Percentiles rank a stretch among this genome's conserved stretches.
These are phyloP conservation scores for Lipomyces orientalis DNA, from an alignment of 805 yeast species.

Conservation along the genomic window DNA sequence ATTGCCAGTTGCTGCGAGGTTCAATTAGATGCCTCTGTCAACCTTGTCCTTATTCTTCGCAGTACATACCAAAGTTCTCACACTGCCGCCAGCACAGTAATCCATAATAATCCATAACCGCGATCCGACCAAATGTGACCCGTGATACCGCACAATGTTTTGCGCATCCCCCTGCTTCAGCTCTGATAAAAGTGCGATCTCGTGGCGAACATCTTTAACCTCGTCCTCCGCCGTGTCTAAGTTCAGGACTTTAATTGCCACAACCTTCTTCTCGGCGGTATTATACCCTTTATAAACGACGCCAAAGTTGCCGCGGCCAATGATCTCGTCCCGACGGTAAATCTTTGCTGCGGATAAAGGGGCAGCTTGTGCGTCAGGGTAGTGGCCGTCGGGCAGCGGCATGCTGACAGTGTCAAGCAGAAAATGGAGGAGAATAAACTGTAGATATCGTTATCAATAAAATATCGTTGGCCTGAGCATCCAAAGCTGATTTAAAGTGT, in stretches of 20 bases:
- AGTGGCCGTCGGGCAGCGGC: not conserved
- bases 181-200: conserved; percentile 82
- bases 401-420: not conserved
- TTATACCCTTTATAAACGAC: conserved; percentile 83
- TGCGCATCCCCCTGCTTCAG: conserved; percentile 71
- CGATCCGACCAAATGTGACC: conserved; percentile 85
- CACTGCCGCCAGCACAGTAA: conserved; percentile 94
- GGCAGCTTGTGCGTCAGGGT: not conserved
- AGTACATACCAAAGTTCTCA: conserved; percentile 66
- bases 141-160: conserved; percentile 92
- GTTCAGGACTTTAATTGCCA: conserved; percentile 91
- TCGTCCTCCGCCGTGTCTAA: conserved; percentile 94
- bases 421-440: not conserved
- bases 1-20: conserved; percentile 27
- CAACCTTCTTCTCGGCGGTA: conserved; percentile 67
- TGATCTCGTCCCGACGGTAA: conserved; percentile 83
- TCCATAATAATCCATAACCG: conserved; percentile 98
- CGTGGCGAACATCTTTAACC: conserved; percentile 91
- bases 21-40: not conserved
- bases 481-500: no score
- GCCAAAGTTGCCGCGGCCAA: conserved; percentile 97
- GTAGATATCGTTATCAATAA: not conserved
- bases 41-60: conserved; percentile 10
- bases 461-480: not conserved
- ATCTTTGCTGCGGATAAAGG: not conserved